Evolutionary conservation across 352 stramenopile genomes (phyloP), one percentile per base, ranked within the genome.

Genomic region (Phytophthora ohioensis): DNA sequence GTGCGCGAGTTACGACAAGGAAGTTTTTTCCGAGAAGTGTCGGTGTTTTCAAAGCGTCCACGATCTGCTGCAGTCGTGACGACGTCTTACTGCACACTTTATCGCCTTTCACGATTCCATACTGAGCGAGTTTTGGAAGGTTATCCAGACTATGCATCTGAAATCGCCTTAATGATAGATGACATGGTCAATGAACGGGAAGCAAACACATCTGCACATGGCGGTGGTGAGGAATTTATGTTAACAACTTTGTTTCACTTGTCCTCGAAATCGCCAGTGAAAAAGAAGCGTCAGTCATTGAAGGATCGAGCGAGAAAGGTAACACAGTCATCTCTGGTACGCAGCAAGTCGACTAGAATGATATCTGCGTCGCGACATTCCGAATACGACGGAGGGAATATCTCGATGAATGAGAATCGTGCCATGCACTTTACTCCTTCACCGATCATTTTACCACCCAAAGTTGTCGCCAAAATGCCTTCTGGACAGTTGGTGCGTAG

Each of bases 1-100:
- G 80, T 93, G 3, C 80, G 85, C n/a, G 85, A 93, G 55, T 69
- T 93, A 21, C 66, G 78, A 3, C 83, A 85, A 32, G 85, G 82
- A 8, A 87, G 75, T 27, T 91, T 93, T 58, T 91, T 93, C 59
- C 83, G 85, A 1, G 85, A 93, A 49, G 73, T 93, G 9, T 91
- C 85, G 0, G 81, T 91, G 8, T 93, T 93, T 47, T 90, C 85
- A 0, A 80, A 87, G 51, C 80, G 80, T 2, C 78, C 76, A 13
- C 72, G 85, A 3, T 89, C 85, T 0, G 85, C 85, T 21, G 82
- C 80, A 1, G 83, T 92, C 5, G 60, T 85, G 8, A 90, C 84
- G 0, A 75, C 77, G 0, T 85, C 84, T 1, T 92, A 90, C 47
- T 88, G 76, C 64, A 90, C 84, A n/a, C 70, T 92, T 8, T 92